Conservation (phyloP, 495 filamentous ascomycete genomes). For the Xylaria bambusicola region DNA sequence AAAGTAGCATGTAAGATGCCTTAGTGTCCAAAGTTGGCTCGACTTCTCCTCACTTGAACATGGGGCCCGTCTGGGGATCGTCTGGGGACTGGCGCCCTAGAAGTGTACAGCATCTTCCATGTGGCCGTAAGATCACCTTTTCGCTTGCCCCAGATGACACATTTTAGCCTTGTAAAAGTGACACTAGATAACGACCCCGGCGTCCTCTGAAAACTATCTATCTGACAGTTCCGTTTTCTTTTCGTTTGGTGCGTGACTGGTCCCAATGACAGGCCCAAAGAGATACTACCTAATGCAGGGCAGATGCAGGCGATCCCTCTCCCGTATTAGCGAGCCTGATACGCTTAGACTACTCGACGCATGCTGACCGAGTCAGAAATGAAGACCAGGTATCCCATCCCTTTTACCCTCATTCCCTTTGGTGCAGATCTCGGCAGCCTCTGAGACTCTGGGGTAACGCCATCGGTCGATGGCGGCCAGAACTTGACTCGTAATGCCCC, state of each 20-base stretch:
- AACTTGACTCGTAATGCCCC: neutral
- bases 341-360: neutral
- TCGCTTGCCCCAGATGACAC: slow-evolving; percentile 2
- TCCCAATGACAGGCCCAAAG: slow-evolving; percentile 13
- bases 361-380: neutral
- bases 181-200: slow-evolving; percentile 3
- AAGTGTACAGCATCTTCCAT: slow-evolving; percentile 10
- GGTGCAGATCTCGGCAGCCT: no score
- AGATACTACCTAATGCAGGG: slow-evolving; percentile 15
- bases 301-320: slow-evolving; percentile 11
- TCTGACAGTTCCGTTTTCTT: slow-evolving; percentile 19
- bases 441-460: neutral
- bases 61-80: neutral
- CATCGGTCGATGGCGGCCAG: slow-evolving; percentile 2
- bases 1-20: no score
- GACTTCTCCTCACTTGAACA: neutral
- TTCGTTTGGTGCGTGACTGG: slow-evolving; percentile 15
- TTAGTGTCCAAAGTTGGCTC: no score
- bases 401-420: neutral
- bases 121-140: neutral
- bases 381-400: neutral
- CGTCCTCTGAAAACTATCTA: slow-evolving; percentile 3
- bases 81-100: slow-evolving; percentile 10
- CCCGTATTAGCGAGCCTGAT: neutral
- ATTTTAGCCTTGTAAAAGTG: neutral